phyloP scores from a whole-genome alignment of 805 yeast genomes.

The Wickerhamiella musiphila region DNA sequence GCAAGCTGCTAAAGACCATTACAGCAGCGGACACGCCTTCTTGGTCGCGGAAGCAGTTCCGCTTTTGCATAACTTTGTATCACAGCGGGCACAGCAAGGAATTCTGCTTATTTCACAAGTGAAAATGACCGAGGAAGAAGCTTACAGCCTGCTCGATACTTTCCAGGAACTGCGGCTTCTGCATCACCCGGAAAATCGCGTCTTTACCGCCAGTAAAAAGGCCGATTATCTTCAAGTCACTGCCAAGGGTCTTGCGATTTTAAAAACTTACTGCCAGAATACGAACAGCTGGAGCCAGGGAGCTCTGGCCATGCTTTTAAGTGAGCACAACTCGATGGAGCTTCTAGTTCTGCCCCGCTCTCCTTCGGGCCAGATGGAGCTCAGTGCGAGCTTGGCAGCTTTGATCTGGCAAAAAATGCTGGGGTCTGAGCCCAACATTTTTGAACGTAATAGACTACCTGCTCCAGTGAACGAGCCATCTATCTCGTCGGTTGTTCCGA shows the following conservation, averaged over 20 bases:
- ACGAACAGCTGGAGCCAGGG: slow-evolving; percentile 30
- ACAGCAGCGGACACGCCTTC: no score
- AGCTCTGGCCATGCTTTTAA: slow-evolving; percentile 32
- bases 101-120: no score
- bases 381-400: slow-evolving; percentile 44
- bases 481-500: no score
- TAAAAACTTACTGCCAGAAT: slow-evolving; percentile 41
- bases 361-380: slow-evolving; percentile 37
- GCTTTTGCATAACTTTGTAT: no score
- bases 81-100: no score
- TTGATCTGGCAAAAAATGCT: slow-evolving; percentile 44
- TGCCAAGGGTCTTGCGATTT: slow-evolving; percentile 68
- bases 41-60: no score
- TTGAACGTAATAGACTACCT: slow-evolving; percentile 40
- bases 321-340: slow-evolving; percentile 54
- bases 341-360: slow-evolving; percentile 53
- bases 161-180: slow-evolving; percentile 5
- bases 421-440: slow-evolving; percentile 53
- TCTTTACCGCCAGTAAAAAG: not conserved
- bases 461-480: no score
- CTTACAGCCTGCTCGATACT: no score
- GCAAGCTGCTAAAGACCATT: no score
- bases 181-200: slow-evolving; percentile 6
- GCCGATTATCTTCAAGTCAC: slow-evolving; percentile 52
- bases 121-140: no score